A percentile compares a stretch with the other conserved stretches of the same genome.
phyloP scores from a whole-genome alignment of 2,329 filamentous ascomycete species.

The Colletotrichum sp. region DNA sequence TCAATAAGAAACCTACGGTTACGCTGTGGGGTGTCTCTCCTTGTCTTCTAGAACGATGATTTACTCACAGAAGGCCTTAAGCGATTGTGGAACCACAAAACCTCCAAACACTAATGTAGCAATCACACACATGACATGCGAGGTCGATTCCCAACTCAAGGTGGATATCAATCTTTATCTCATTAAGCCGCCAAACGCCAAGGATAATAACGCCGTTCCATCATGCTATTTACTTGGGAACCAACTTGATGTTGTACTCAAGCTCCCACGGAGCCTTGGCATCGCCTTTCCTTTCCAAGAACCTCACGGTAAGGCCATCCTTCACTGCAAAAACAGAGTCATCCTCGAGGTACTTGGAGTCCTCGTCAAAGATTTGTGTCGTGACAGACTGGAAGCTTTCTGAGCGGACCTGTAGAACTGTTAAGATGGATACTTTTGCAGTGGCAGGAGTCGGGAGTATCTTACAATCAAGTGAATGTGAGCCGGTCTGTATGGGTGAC shows the following conservation, averaged over 20 bases:
- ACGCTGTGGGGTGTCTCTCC: rapidly evolving
- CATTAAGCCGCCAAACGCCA: background rate
- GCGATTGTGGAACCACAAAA: too few relatives aligned
- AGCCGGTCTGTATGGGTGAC: slow-evolving; percentile 61
- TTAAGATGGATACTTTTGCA: background rate
- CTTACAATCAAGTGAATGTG: slow-evolving; percentile 65
- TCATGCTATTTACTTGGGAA: background rate
- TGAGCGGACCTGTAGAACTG: slow-evolving; percentile 37
- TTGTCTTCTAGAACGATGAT: too few relatives aligned
- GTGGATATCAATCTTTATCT: background rate
- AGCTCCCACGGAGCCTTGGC: slow-evolving; percentile 61
- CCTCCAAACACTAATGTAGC: background rate
- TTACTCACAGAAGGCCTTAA: too few relatives aligned
- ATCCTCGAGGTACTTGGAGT: slow-evolving; percentile 63
- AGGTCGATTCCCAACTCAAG: too few relatives aligned
- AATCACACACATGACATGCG: too few relatives aligned
- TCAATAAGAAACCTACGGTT: background rate
- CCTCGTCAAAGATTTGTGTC: slow-evolving; percentile 75
- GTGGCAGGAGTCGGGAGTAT: background rate
- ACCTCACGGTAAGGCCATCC: slow-evolving; percentile 50
- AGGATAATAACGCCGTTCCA: background rate
- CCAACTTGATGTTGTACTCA: slow-evolving; percentile 60
- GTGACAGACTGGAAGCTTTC: slow-evolving; percentile 71
- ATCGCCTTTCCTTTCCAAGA: slow-evolving; percentile 40
- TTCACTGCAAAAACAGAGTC: slow-evolving; percentile 62